Evolutionary conservation across 768 basidiomycete genomes (phyloP).

Genomic region (Terana coerulea): DNA sequence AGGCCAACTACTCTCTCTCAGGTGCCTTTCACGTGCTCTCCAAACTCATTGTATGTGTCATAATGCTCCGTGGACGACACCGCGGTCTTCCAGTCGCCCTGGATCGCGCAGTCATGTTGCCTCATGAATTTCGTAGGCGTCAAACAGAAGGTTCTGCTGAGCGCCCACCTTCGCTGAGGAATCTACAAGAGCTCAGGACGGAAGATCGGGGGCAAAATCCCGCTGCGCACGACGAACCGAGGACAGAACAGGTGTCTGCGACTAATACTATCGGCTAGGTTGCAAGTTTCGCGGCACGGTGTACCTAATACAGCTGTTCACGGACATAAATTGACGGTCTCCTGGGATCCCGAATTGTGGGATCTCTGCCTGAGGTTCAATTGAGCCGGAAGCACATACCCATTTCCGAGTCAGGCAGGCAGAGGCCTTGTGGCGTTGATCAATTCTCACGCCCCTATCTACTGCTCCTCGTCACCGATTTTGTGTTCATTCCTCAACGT

Average conservation of each 20-base stretch:
- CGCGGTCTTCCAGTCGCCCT: slow-evolving; percentile 86
- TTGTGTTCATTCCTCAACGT: too few species aligned
- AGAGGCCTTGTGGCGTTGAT: too few species aligned
- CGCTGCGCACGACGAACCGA: not conserved
- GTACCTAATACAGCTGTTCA: not conserved
- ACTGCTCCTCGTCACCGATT: too few species aligned
- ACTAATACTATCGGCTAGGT: not conserved
- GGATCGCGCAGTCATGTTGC: slow-evolving; percentile 82
- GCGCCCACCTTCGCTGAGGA: too few species aligned
- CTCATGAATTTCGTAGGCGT: slow-evolving; percentile 29
- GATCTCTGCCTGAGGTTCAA: too few species aligned
- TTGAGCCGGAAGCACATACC: too few species aligned
- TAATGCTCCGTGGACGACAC: slow-evolving; percentile 94
- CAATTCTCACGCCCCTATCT: too few species aligned
- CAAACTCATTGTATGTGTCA: slow-evolving; percentile 79
- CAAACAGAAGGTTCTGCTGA: not conserved
- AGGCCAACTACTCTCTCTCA: slow-evolving; percentile 81
- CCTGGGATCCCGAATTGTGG: not conserved
- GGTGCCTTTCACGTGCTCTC: slow-evolving; percentile 78
- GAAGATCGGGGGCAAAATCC: too few species aligned
- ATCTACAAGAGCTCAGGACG: too few species aligned
- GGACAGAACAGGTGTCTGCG: not conserved
- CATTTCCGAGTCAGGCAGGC: too few species aligned
- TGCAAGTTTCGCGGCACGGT: not conserved
- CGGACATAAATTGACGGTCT: not conserved